phyloP scores from a whole-genome alignment of 345 rosid species.

The Populus euphratica region DNA sequence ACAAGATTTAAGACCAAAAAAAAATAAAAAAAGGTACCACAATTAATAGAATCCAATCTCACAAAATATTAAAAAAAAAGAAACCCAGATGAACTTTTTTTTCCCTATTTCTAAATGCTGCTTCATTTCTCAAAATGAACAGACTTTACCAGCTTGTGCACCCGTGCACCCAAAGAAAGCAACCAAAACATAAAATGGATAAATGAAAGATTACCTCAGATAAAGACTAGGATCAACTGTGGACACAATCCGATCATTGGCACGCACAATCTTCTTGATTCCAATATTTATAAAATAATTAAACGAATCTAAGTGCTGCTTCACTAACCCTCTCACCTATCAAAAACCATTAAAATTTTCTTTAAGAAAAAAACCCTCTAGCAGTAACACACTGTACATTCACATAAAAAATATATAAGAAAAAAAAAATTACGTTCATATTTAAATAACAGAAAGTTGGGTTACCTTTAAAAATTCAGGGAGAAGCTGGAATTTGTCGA shows the following conservation, averaged over 20 bases:
- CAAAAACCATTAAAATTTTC: not conserved
- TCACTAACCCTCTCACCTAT: constrained; percentile 89
- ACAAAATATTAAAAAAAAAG: not conserved
- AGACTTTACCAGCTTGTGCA: too few relatives aligned
- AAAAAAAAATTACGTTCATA: too few relatives aligned
- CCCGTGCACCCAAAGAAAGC: not conserved
- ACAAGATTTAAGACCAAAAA: constrained; percentile 5
- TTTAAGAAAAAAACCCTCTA: not conserved
- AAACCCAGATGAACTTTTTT: not conserved
- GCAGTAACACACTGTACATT: not conserved
- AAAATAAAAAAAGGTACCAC: not conserved
- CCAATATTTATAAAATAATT: constrained; percentile 75
- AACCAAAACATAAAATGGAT: not conserved
- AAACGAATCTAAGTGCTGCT: constrained; percentile 86
- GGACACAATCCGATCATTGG: constrained; percentile 58
- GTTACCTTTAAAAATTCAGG: constrained; percentile 70
- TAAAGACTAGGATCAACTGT: constrained; percentile 47
- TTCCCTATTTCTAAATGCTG: too few relatives aligned
- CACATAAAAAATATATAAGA: not conserved
- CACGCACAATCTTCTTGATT: constrained; percentile 79
- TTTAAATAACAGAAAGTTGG: too few relatives aligned
- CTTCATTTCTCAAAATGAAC: not conserved
- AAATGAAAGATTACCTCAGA: constrained; percentile 39
- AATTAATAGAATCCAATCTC: too few relatives aligned
- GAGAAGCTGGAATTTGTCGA: constrained; percentile 56